Base-by-base conservation (phyloP, 2,329 filamentous ascomycete genomes). In the Ophiostoma quercus region DNA sequence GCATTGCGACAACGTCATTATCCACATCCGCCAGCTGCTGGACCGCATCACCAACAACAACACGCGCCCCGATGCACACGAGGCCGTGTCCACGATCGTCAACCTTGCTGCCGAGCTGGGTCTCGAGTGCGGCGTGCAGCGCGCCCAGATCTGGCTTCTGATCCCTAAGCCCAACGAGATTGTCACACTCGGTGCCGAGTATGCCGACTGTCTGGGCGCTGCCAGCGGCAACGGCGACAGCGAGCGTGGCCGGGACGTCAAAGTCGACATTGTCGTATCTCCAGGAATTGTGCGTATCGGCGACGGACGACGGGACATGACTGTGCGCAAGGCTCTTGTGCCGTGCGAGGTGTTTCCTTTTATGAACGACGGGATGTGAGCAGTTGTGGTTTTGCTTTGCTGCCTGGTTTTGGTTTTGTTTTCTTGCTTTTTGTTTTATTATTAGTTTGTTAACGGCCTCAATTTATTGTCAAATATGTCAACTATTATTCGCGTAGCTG, bases 101-200 rank as follows among this genome's bases (percentile, higher is more conserved):
- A 25, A 54, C 22, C 51, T 63, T 1, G 71, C 73, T 1, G 71
- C 71, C 66, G 70, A 71, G 67, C 71, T 74, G 1, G 70, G 66
- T 2, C 68, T 73, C 14, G 71, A 74, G 67, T 72, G 70, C 29
- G 73, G 73, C 37, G 69, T 71, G 66, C 73, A 74, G 71, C 69
- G 70, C 2, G 67, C 71, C 16, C 72, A 68, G 37, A 14, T 74
- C 4, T 25, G 16, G 37, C 54, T 74, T 19, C 12, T 71, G 1
- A 8, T 63, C 8, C 69, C 69, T 0, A 11, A 39, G n/a, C 51
- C 14, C 54, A 67, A 67, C 34, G 62, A 71, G 2, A 22, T 25
- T 7, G 71, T 72, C 29, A 47, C 19, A 14, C 41, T 69, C n/a
- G 71, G 71, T n/a, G 12, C 65, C 7, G 73, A 74, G 32, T 72